Evolutionary conservation across 1,284 basidiomycete species (phyloP).

Genomic region (Trichosporon asahii): DNA sequence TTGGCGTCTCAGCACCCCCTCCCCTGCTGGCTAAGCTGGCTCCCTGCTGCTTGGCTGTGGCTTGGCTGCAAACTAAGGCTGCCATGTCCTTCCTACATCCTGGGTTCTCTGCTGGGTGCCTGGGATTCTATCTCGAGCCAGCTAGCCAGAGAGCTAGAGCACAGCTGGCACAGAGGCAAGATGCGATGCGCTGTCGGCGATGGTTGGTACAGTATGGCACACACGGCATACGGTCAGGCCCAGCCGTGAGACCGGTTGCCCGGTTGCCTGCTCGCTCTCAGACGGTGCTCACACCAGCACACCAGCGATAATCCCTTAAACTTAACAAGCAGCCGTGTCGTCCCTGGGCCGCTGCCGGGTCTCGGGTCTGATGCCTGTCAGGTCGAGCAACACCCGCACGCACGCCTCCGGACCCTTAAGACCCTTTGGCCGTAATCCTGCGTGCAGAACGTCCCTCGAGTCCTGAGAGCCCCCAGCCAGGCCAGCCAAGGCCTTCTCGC

Average conservation of each 20-base stretch:
- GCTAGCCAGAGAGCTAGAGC: neutral
- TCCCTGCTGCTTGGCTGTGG: neutral
- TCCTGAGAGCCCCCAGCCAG: too few species aligned
- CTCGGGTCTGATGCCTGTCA: neutral
- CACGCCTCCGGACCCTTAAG: constrained; percentile 4
- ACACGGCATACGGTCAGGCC: neutral
- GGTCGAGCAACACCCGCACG: neutral
- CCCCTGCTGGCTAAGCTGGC: neutral
- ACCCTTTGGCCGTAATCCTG: neutral
- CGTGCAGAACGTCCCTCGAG: neutral
- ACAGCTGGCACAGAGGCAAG: too few species aligned
- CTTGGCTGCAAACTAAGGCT: neutral
- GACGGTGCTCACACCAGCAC: neutral
- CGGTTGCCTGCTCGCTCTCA: too few species aligned
- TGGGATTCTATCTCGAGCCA: neutral
- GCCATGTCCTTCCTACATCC: neutral
- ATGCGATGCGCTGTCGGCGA: too few species aligned
- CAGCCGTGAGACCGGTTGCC: too few species aligned
- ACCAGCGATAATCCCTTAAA: neutral
- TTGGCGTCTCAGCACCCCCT: neutral
- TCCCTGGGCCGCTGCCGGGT: neutral
- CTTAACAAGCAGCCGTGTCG: neutral
- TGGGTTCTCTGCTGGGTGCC: neutral
- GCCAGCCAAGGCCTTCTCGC: neutral
- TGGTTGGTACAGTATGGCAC: too few species aligned